Base-by-base conservation (phyloP, 495 filamentous ascomycete genomes). In the Poronia punctata region DNA sequence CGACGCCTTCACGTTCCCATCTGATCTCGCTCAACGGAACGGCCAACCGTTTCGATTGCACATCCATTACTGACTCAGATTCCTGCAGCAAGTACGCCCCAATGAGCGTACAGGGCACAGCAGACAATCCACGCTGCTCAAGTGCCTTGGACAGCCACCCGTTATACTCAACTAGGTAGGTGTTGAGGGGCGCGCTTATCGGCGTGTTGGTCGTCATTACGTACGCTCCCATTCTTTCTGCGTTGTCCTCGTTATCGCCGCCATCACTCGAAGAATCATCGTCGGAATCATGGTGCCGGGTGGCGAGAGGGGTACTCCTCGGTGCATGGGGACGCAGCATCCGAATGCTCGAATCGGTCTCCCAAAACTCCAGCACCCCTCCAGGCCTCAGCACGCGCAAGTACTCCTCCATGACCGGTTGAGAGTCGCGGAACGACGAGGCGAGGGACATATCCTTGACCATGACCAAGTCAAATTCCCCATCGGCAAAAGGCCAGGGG, bases 401-500 rank as follows among this genome's bases (percentile, higher is more conserved):
- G 37, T 81, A 80, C 51, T 95, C 88, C 26, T 83, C 78, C 41
- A 94, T 71, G 10, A 88, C 65, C 6, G 57, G 51, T 23, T 79
- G 76, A 26, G 83, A 76, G 51, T 80, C 73, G 9, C 74, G 71
- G 15, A 71, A 74, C 12, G 77, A 76, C 23, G 75, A 74, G 40
- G 77, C 80, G 58, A 93, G 72, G 27, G 78, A 79, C 49, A 89
- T 68, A 58, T 95, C 89, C 59, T 95, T 94, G 39, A 88, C 76
- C 66, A 95, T 87, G 39, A 97, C 77, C 15, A 94, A 73, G 54
- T 95, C 88, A 59, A 95, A 97, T 57, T 87, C 83, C 16, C 72
- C 78, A 44, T 89, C 84, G 4, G 78, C 71, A 42, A 95, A 89
- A 2, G 90, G 90, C 30, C 90, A 67, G 3, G 86, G 84, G 0